Percentiles rank a stretch among this genome's conserved stretches.
Evolutionary conservation across 805 yeast genomes (phyloP).

Genomic region (Kuraishia ogatae): DNA sequence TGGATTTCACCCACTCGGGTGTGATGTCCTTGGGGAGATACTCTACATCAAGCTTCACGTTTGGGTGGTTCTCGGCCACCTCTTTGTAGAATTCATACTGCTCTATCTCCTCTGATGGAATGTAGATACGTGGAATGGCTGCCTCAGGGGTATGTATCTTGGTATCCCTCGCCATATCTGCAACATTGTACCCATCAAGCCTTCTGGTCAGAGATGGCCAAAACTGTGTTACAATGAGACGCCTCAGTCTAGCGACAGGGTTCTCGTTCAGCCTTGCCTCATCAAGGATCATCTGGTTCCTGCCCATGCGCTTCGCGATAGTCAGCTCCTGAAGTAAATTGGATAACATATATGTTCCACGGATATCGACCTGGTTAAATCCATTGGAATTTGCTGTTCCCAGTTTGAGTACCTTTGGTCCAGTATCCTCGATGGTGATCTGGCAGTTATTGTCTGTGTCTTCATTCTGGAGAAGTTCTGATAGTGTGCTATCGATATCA

Average conservation of each 20-base stretch:
- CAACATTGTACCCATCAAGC: slow-evolving; percentile 52
- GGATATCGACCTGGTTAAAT: slow-evolving; percentile 56
- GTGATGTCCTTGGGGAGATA: slow-evolving; percentile 69
- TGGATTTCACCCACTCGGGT: slow-evolving; percentile 66
- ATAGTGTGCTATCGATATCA: slow-evolving; percentile 66
- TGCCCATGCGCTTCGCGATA: slow-evolving; percentile 73
- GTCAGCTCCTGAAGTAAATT: slow-evolving; percentile 84
- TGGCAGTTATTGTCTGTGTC: slow-evolving; percentile 83
- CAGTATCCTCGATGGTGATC: slow-evolving; percentile 78
- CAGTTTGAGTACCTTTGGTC: slow-evolving; percentile 71
- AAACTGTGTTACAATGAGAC: slow-evolving; percentile 68
- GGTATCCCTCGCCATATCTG: slow-evolving; percentile 68
- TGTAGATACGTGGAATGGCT: slow-evolving; percentile 66
- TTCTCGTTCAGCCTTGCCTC: slow-evolving; percentile 80
- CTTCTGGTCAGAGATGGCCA: slow-evolving; percentile 76
- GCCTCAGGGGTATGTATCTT: slow-evolving; percentile 58
- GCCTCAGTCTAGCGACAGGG: slow-evolving; percentile 69
- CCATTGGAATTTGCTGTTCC: slow-evolving; percentile 87
- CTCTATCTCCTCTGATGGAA: slow-evolving; percentile 61
- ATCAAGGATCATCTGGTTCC: slow-evolving; percentile 70
- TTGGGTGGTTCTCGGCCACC: slow-evolving; percentile 47
- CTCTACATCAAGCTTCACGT: slow-evolving; percentile 59
- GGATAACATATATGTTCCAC: slow-evolving; percentile 87
- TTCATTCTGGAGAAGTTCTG: slow-evolving; percentile 61
- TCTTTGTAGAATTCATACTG: slow-evolving; percentile 61